These are phyloP conservation scores for Lasiosphaeria ovina DNA, from an alignment of 495 filamentous ascomycete species.

Conservation along the genomic window DNA sequence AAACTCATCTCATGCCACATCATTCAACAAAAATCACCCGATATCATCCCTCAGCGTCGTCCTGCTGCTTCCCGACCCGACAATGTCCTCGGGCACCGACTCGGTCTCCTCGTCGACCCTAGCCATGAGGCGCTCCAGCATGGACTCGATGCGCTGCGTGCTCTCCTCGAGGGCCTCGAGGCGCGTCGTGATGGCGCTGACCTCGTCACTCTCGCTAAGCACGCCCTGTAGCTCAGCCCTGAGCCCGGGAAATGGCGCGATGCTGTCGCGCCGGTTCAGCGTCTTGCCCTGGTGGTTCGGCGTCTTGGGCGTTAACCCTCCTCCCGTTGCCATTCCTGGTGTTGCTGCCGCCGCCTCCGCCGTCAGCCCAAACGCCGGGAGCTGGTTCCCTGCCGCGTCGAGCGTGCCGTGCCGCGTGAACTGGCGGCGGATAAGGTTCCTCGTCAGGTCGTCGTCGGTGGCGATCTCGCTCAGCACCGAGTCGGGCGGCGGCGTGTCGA, in stretches of 20 bases:
- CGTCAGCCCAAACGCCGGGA: background rate
- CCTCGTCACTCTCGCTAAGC: slow-evolving; percentile 40
- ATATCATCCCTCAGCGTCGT: slow-evolving; percentile 15
- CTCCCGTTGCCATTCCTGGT: background rate
- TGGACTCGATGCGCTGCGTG: slow-evolving; percentile 36
- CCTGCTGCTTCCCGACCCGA: slow-evolving; percentile 7
- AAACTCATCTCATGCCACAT: background rate
- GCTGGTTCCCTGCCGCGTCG: slow-evolving; percentile 8
- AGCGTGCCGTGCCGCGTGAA: slow-evolving; percentile 37
- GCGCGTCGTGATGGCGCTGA: slow-evolving; percentile 32
- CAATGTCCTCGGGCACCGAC: slow-evolving; percentile 4
- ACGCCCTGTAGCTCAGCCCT: slow-evolving; percentile 36
- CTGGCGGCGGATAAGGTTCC: slow-evolving; percentile 47
- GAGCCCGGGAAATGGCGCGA: slow-evolving; percentile 42
- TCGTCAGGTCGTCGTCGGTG: slow-evolving; percentile 52
- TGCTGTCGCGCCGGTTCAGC: slow-evolving; percentile 44
- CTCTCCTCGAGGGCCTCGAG: slow-evolving; percentile 39
- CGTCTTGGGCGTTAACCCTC: background rate
- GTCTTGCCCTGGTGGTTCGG: slow-evolving; percentile 19
- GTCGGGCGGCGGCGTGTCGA: slow-evolving; percentile 64
- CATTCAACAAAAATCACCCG: slow-evolving; percentile 2
- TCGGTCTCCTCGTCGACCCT: slow-evolving; percentile 1
- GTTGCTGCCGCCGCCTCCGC: background rate
- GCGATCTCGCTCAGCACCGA: slow-evolving; percentile 53
- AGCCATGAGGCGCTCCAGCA: slow-evolving; percentile 32